Evolutionary conservation across 75 land plant genomes (phyloP).

Genomic region (Cunninghamia lanceolata): DNA sequence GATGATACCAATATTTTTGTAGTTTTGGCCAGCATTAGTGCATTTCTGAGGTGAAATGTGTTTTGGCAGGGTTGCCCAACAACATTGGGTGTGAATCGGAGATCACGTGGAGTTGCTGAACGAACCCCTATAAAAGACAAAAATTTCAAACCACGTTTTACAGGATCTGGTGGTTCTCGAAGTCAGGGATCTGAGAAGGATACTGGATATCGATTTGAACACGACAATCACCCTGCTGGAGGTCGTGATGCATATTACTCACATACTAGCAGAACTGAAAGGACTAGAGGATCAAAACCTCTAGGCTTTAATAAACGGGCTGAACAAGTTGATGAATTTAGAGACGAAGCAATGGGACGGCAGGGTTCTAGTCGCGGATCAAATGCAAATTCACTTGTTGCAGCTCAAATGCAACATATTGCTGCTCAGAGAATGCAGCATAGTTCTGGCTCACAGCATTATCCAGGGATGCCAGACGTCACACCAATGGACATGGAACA

Average conservation of each 20-base stretch:
- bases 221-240: not conserved
- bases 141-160: constrained; percentile 68
- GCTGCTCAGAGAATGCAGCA: constrained; percentile 42
- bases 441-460: constrained; percentile 23
- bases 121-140: constrained; percentile 78
- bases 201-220: not conserved
- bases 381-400: constrained; percentile 25
- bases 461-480: constrained; percentile 19
- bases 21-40: not conserved
- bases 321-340: constrained; percentile 8
- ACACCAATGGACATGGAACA: constrained; percentile 28
- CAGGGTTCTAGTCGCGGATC: constrained; percentile 31
- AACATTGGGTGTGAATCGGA: constrained; percentile 87
- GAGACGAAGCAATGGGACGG: constrained; percentile 26
- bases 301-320: not conserved
- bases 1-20: not conserved
- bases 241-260: constrained; percentile 8
- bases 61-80: constrained; percentile 88
- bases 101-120: constrained; percentile 74
- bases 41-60: not conserved
- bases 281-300: not conserved
- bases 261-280: not conserved
- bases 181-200: constrained; percentile 4
- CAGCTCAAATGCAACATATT: constrained; percentile 42
- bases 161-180: constrained; percentile 24